Evolutionary conservation across 1,139 yeast species (phyloP), one percentile per base, ranked within the genome.

Genomic region (Geotrichum aggregatum): DNA sequence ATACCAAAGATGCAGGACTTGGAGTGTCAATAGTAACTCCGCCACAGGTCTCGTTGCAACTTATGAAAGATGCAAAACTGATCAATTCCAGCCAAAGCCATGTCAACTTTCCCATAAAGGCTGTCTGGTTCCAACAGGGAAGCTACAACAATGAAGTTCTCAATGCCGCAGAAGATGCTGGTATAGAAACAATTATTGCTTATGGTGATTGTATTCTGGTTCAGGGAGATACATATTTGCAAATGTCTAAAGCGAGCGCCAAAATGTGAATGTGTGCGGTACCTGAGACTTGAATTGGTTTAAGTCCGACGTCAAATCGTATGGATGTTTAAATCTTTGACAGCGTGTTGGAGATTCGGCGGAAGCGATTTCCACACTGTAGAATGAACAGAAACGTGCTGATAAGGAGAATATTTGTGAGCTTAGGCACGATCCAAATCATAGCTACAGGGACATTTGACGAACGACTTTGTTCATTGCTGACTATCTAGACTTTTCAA

Each of bases 81-180:
- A 71, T 52, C 64, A 66, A 71, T 19, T 61, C 58, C 8, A 19
- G 19, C 30, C 19, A 48, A 14, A n/a, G 31, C 38, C 46, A 56
- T 68, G 1, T 5, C 8, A 24, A 24, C 8, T 5, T 5, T 24
- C 5, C 8, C 5, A 70, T 87, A 28, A 77, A 77, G 59, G 82
- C 84, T 0, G 70, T 85, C 28, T 87, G 95, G 95, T 81, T 85
- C 58, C 95, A 87, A 64, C 95, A 95, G 0, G 95, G 95, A 0
- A 77, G 87, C 34, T 84, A 77, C 58, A 82, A 84, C 60, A 66
- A 67, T 7, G 74, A 71, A n/a, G 83, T 81, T 2, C 66, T 84
- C 46, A 72, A 74, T 1, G 63, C 66, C 7, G 80, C 80, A 0
- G 62, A 67, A 38, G 63, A 62, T 6, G 61, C 67, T 13, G 61